A percentile compares a stretch with the other conserved stretches of the same genome.
Conservation (phyloP, 2,329 filamentous ascomycete genomes). For the Sporothrix globosa region DNA sequence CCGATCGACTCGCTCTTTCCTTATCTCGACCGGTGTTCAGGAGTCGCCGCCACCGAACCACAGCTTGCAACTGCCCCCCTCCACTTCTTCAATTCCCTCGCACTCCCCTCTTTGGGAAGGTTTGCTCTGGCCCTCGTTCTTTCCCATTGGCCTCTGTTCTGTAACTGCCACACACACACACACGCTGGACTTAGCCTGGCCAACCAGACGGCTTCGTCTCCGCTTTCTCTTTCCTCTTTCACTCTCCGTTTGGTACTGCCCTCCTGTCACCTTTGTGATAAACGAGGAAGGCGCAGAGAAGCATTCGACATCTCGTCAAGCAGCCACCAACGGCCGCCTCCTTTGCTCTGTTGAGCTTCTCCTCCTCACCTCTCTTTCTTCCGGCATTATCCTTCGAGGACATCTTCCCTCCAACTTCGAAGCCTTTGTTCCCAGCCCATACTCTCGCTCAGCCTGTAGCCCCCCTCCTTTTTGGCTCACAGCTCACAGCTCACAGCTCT, state of each 20-base stretch:
- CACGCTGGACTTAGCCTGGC: not conserved
- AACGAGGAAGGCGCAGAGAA: slow-evolving; percentile 14
- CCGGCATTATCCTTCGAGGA: not conserved
- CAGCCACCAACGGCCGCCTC: not conserved
- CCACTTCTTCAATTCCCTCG: slow-evolving; percentile 8
- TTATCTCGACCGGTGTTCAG: not conserved
- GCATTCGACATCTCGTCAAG: not conserved
- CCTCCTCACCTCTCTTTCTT: not conserved
- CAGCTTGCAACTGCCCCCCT: not conserved
- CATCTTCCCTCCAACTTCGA: not conserved
- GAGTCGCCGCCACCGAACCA: not conserved
- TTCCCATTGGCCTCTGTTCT: not conserved
- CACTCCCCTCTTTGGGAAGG: not conserved
- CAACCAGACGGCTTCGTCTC: not conserved
- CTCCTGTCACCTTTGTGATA: not conserved
- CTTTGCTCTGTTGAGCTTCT: not conserved
- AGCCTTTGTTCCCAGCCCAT: not conserved
- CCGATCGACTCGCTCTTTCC: not conserved
- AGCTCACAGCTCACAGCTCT: slow-evolving; percentile 2
- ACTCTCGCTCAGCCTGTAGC: not conserved
- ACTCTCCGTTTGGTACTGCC: not conserved
- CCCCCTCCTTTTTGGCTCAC: slow-evolving; percentile 2
- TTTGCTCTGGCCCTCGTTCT: not conserved
- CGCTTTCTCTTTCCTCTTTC: slow-evolving; percentile 8
- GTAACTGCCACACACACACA: too few relatives aligned